Evolutionary conservation across 441 rosid genomes (phyloP).

Genomic region (Populus trichocarpa): DNA sequence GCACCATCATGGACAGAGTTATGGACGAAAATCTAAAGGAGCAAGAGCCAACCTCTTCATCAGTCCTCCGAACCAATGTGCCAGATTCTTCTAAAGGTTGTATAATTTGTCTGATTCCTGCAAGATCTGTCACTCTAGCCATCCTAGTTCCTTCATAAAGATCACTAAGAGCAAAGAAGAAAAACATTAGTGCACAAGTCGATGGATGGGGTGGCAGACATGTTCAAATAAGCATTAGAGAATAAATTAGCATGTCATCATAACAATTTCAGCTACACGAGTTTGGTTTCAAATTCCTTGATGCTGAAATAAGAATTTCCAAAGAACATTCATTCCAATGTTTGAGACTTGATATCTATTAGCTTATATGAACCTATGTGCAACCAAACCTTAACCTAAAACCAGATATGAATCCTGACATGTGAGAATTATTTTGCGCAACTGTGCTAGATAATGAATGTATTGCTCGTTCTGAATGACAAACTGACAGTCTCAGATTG

Average conservation of each 20-base stretch:
- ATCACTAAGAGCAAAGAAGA: slow-evolving; percentile 42
- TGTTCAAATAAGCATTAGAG: not conserved
- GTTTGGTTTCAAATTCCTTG: not conserved
- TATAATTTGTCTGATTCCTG: slow-evolving; percentile 69
- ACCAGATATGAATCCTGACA: not conserved
- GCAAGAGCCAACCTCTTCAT: slow-evolving; percentile 55
- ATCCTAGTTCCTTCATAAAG: slow-evolving; percentile 83
- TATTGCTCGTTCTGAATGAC: not conserved
- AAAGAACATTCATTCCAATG: not conserved
- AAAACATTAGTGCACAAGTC: slow-evolving; percentile 11
- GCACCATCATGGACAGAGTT: not conserved
- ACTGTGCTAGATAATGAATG: not conserved
- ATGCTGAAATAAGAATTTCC: not conserved
- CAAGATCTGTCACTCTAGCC: slow-evolving; percentile 62
- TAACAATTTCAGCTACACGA: not conserved
- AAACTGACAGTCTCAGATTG: not conserved
- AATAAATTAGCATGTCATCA: not conserved
- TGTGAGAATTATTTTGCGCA: not conserved
- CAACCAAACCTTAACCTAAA: not conserved
- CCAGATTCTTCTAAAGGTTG: slow-evolving; percentile 76
- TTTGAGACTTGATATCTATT: not conserved
- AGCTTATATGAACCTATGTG: not conserved
- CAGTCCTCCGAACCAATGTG: slow-evolving; percentile 58
- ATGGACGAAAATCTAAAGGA: not conserved
- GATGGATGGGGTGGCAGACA: slow-evolving; percentile 3